Evolutionary conservation across 2,329 filamentous ascomycete species (phyloP).

Genomic region (Cryphonectria parasitica): DNA sequence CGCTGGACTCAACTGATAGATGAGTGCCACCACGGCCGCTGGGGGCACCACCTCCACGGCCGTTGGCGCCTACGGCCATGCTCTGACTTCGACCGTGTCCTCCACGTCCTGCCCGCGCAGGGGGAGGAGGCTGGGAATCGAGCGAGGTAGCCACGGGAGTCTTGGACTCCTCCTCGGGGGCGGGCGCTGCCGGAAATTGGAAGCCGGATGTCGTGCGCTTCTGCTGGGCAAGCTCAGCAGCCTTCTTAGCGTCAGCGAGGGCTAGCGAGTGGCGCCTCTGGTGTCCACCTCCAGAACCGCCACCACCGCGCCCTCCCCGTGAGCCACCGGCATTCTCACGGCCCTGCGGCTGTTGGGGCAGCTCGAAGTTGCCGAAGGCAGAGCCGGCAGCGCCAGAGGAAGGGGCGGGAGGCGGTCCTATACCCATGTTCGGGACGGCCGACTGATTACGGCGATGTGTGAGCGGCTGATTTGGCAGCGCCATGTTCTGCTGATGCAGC

Average conservation of each 20-base stretch:
- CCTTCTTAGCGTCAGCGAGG: constrained; percentile 95
- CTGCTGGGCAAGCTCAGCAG: constrained; percentile 93
- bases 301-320: constrained; percentile 72
- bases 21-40: constrained; percentile 65
- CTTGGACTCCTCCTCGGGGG: constrained; percentile 58
- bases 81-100: constrained; percentile 83
- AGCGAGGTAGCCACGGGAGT: constrained; percentile 38
- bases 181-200: constrained; percentile 83
- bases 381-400: constrained; percentile 86
- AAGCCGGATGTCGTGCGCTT: constrained; percentile 93
- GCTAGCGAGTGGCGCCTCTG: constrained; percentile 93
- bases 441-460: constrained; percentile 98
- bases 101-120: constrained; percentile 58
- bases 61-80: constrained; percentile 75
- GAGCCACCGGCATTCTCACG: constrained; percentile 67
- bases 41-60: constrained; percentile 65
- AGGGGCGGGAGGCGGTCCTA: constrained; percentile 87
- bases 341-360: constrained; percentile 57
- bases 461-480: constrained; percentile 77
- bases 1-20: constrained; percentile 56
- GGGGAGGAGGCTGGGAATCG: constrained; percentile 45
- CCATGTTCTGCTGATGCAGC: constrained; percentile 72
- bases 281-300: constrained; percentile 76
- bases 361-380: constrained; percentile 78
- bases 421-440: constrained; percentile 87